phyloP scores from a whole-genome alignment of 1,284 basidiomycete species.

The Tilletiopsis washingtonensis region DNA sequence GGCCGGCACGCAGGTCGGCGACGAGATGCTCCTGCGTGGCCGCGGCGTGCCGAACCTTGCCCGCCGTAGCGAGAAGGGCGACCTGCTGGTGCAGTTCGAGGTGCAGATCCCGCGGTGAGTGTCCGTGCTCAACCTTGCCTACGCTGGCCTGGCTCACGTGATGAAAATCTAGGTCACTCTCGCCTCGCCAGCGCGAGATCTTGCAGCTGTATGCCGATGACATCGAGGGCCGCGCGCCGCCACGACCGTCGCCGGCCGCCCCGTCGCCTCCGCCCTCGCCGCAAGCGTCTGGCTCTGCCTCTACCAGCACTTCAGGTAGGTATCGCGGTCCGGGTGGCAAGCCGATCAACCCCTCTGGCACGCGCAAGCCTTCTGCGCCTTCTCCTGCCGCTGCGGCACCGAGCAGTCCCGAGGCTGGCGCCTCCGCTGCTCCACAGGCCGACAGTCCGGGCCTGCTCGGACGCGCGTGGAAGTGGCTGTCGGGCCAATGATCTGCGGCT shows the following conservation, averaged over 20 bases:
- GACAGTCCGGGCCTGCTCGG: no score
- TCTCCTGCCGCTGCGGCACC: no score
- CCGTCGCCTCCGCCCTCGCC: not conserved
- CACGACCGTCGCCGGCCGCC: not conserved
- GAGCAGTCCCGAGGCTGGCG: no score
- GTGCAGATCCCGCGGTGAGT: slow-evolving; percentile 81
- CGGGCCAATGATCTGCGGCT: no score
- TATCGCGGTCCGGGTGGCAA: no score
- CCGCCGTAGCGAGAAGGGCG: slow-evolving; percentile 60
- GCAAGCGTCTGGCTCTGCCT: no score
- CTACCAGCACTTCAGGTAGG: no score
- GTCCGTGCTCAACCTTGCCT: not conserved
- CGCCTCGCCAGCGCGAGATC: slow-evolving; percentile 73
- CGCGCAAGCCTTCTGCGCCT: no score
- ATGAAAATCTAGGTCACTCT: slow-evolving; percentile 64
- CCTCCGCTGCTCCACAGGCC: no score
- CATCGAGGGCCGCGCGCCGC: slow-evolving; percentile 60
- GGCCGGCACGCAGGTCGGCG: slow-evolving; percentile 86
- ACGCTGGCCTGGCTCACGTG: not conserved
- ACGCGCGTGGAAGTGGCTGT: no score
- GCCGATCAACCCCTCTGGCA: no score
- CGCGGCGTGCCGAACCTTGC: slow-evolving; percentile 66
- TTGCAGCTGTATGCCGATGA: slow-evolving; percentile 88
- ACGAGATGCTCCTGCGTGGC: slow-evolving; percentile 89
- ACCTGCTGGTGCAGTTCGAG: slow-evolving; percentile 82